A percentile compares a stretch with the other conserved stretches of the same genome.
Conservation (phyloP, 2,329 filamentous ascomycete genomes). For the Aspergillus amoenus region DNA sequence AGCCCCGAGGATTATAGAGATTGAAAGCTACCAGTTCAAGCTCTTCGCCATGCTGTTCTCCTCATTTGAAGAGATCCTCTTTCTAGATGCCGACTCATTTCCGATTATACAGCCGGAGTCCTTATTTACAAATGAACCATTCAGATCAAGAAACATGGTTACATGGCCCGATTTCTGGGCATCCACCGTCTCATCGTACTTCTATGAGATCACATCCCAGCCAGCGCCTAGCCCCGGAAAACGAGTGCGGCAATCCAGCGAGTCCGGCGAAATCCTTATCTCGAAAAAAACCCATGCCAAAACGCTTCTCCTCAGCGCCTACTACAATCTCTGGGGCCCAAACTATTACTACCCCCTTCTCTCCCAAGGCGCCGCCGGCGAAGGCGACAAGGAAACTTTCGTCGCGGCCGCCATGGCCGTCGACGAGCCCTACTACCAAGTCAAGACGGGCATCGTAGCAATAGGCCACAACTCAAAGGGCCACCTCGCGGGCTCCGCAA, state of each 20-base stretch:
- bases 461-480: conserved; percentile 29
- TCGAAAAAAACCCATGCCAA: conserved; percentile 44
- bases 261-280: conserved; percentile 48
- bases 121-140: conserved; percentile 45
- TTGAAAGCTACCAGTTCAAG: conserved; percentile 50
- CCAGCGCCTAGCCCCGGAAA: conserved; percentile 18
- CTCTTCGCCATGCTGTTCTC: conserved; percentile 51
- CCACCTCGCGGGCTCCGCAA: conserved; percentile 37
- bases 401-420: conserved; percentile 45
- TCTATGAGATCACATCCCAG: conserved; percentile 40
- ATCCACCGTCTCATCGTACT: conserved; percentile 37
- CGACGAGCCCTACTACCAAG: conserved; percentile 42
- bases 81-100: conserved; percentile 51
- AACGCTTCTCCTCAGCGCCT: conserved; percentile 47
- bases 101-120: conserved; percentile 43
- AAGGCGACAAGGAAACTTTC: conserved; percentile 55
- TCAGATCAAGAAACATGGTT: conserved; percentile 42
- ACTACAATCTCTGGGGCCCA: conserved; percentile 52
- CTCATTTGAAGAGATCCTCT: conserved; percentile 50
- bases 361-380: conserved; percentile 48
- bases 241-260: conserved; percentile 34
- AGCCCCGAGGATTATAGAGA: conserved; percentile 27
- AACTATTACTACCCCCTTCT: conserved; percentile 47
- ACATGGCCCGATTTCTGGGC: conserved; percentile 52
- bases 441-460: conserved; percentile 36